Base-by-base conservation (phyloP, 176 grass and related monocot genomes). In the Lolium rigidum region DNA sequence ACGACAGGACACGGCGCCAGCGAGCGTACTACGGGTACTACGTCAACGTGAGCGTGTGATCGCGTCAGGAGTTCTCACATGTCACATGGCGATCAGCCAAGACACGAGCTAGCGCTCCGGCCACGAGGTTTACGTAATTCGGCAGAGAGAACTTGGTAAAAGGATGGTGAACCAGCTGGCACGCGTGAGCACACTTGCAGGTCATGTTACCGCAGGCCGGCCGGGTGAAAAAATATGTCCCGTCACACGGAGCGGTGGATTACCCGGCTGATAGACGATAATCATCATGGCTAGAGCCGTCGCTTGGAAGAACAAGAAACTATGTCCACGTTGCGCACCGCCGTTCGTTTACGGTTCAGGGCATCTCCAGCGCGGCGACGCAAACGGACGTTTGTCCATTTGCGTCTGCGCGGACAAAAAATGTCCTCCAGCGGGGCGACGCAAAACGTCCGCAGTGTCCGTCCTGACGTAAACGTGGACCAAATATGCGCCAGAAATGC, bases 251-350 rank as follows among this genome's bases (percentile, higher is more conserved):
- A 63, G 78, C 47, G 41, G 12, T 62, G 87, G 80, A 10, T 9
- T 25, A 8, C n/a, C 10, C 25, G 15, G 64, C n/a, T 3, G 43
- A 49, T 0, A 1, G 43, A 49, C 1, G 6, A 9, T 1, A 58
- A 7, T 9, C 25, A 59, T 70, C 64, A 64, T 61, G 78, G 73
- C 52, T 61, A 71, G 73, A 72, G n/a, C 4, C 80, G 84, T 80
- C 14, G 81, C 85, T 91, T 91, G 14, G 14, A 87, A 84, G 89
- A 69, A 65, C 49, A 80, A 80, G 1, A 51, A 58, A 49, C 37
- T 13, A 3, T 12, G 80, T 12, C 6, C 59, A 90, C 77, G 61
- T 51, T 7, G 57, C 52, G 76, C 38, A 16, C 76, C 11, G 0
- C 67, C 77, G 35, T 54, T 6, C 58, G 43, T 62, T 50, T 7